A percentile compares a stretch with the other conserved stretches of the same genome.
Evolutionary conservation across 169 alveolate genomes (phyloP).

Genomic region (Plasmodium relictum): DNA sequence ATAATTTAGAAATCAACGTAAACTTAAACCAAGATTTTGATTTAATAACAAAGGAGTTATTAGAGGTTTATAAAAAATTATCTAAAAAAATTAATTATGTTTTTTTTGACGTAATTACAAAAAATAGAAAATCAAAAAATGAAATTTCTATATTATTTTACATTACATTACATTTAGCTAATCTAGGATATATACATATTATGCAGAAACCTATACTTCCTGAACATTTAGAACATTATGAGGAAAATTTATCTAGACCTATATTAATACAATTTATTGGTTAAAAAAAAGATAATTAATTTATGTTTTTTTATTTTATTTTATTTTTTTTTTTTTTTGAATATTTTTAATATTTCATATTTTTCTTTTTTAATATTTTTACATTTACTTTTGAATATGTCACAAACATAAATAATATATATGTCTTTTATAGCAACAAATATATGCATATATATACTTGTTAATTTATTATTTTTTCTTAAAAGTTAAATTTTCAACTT

Average conservation of each 20-base stretch:
- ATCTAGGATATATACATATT: constrained; percentile 51
- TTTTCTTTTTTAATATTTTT: too few species aligned
- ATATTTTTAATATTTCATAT: too few species aligned
- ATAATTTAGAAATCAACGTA: constrained; percentile 13
- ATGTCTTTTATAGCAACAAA: too few species aligned
- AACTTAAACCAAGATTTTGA: constrained; percentile 74
- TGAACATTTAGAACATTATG: constrained; percentile 31
- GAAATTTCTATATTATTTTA: constrained; percentile 62
- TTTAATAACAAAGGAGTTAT: constrained; percentile 54
- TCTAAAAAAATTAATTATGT: constrained; percentile 67
- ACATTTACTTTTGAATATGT: too few species aligned
- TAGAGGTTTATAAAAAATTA: constrained; percentile 61
- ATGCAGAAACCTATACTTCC: constrained; percentile 75
- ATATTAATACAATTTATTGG: constrained; percentile 49
- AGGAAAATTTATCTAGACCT: constrained; percentile 60
- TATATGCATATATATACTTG: too few species aligned
- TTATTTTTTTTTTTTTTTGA: too few species aligned
- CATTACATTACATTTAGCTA: constrained; percentile 73
- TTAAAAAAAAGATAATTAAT: not conserved
- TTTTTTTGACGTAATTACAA: constrained; percentile 64
- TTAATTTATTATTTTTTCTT: too few species aligned
- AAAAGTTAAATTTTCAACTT: too few species aligned
- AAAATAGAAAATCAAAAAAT: constrained; percentile 51
- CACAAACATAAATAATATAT: too few species aligned
- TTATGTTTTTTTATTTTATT: not conserved